These are phyloP conservation scores for Globisporangium canariense DNA, from an alignment of 352 stramenopile species.

Conservation along the genomic window DNA sequence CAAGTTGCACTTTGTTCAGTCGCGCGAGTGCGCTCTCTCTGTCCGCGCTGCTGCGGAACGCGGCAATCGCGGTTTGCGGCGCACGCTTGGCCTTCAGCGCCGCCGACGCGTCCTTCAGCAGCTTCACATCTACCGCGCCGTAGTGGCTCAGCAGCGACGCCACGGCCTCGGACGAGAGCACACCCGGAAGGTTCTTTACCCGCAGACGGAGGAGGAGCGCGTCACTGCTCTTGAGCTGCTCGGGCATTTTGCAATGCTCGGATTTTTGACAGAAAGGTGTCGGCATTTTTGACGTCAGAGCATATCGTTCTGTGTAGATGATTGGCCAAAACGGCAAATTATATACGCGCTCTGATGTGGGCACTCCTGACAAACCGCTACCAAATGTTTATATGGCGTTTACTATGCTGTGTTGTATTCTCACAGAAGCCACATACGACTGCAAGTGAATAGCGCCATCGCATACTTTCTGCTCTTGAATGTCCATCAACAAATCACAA, in stretches of 20 bases:
- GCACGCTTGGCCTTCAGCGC: conserved; percentile 16
- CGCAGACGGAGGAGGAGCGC: conserved; percentile 19
- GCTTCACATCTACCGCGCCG: conserved; percentile 41
- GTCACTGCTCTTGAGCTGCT: not conserved
- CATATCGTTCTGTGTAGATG: too few species aligned
- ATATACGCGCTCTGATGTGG: too few species aligned
- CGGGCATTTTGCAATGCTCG: not conserved
- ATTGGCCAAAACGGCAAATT: too few species aligned
- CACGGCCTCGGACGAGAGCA: conserved; percentile 53
- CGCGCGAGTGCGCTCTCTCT: conserved; percentile 36
- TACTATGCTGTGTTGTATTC: too few species aligned
- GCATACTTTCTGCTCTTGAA: too few species aligned
- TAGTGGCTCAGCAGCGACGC: conserved; percentile 59
- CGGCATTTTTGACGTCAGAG: too few species aligned
- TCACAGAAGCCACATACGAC: too few species aligned
- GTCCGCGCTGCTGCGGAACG: conserved; percentile 30
- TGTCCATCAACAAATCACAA: not conserved
- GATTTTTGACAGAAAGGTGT: too few species aligned
- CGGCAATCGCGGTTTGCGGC: conserved; percentile 46
- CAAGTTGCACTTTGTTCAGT: conserved; percentile 49
- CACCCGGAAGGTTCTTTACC: conserved; percentile 54
- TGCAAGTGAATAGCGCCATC: too few species aligned
- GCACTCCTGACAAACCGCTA: too few species aligned
- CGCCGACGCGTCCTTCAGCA: conserved; percentile 34
- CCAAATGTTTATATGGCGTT: too few species aligned